phyloP scores from a whole-genome alignment of 2,329 filamentous ascomycete species.

The Moelleriella libera region DNA sequence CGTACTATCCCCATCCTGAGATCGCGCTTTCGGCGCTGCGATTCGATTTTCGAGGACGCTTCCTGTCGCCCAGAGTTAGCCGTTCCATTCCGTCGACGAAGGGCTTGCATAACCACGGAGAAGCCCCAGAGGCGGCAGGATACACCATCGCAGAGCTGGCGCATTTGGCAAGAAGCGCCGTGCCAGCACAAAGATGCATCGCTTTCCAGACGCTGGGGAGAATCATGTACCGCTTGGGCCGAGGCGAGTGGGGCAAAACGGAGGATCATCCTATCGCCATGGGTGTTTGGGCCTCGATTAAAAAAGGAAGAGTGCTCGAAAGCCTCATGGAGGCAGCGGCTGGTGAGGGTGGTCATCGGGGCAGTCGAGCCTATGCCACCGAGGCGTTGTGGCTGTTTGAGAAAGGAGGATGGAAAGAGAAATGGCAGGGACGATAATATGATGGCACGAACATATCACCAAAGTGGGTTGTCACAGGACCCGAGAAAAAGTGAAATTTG shows the following conservation, averaged over 20 bases:
- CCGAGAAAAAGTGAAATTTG: no score
- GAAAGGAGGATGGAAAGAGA: constrained; percentile 57
- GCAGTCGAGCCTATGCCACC: constrained; percentile 69
- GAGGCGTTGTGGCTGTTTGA: constrained; percentile 80
- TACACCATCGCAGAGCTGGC: constrained; percentile 86
- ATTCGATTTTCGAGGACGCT: constrained; percentile 72
- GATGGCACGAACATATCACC: no score
- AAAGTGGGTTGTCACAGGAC: no score
- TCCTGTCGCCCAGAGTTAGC: constrained; percentile 65
- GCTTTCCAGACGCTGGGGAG: constrained; percentile 85
- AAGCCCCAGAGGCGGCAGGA: constrained; percentile 83
- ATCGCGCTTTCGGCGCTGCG: constrained; percentile 67
- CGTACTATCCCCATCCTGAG: constrained; percentile 68
- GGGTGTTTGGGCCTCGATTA: constrained; percentile 71
- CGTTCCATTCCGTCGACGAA: constrained; percentile 60
- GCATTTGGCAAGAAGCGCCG: constrained; percentile 63
- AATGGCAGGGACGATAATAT: constrained; percentile 35
- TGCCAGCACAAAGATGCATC: constrained; percentile 77
- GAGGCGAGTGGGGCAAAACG: constrained; percentile 50
- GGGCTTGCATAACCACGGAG: constrained; percentile 85
- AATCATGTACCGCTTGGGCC: constrained; percentile 69
- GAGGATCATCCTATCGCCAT: constrained; percentile 48
- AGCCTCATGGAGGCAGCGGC: constrained; percentile 65
- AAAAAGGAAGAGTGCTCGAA: constrained; percentile 63
- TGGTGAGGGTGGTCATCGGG: constrained; percentile 56